Base-by-base conservation (phyloP, 2,329 filamentous ascomycete species). In the Ceratocystiopsis brevicomis region DNA sequence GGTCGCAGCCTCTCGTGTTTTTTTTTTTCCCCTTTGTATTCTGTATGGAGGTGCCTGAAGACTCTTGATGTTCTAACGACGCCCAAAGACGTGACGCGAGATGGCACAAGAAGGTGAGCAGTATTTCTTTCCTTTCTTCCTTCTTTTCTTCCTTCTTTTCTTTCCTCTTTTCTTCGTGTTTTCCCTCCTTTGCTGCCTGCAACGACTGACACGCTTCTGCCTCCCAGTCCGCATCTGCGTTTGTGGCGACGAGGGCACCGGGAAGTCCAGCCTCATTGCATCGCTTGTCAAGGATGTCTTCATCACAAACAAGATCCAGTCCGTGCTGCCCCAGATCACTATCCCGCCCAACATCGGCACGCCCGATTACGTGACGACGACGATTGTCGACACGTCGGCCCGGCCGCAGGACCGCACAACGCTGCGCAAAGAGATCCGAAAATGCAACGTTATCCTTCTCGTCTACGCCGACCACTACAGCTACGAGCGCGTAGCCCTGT, bases 381-480 rank as follows among this genome's bases (percentile, higher is more conserved):
- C 85, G 51, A 88, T 98, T 54, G 85, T 98, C 65, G 90, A 98
- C 61, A 98, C 90, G 32, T 96, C 88, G 33, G 86, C 90, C 35
- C 74, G 93, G 11, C 90, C 90, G 1, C 87, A 95, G 60, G 88
- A 98, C 57, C 79, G 90, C 51, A 83, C 81, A 47, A 87, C 79
- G 16, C 68, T 98, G 46, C 81, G 87, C 48, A 90, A 90, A 58
- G 90, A 96, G 63, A 87, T 98, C 48, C 78, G 90, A 50, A 95
- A 95, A 60, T 90, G 81, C 55, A 98, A 95, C 58, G 88, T 95
- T 51, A 96, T 98, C 50, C 70, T 96, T 16, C 75, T 98, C 38
- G 87, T 98, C 44, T 98, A 98, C 61, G 87, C 87, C 51, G 90
- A 98, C 59, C 88, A 96, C 62, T 98, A 98, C 66, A 96, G 87